Evolutionary conservation across 768 basidiomycete genomes (phyloP).

Genomic region (Trametes cinnabarina): DNA sequence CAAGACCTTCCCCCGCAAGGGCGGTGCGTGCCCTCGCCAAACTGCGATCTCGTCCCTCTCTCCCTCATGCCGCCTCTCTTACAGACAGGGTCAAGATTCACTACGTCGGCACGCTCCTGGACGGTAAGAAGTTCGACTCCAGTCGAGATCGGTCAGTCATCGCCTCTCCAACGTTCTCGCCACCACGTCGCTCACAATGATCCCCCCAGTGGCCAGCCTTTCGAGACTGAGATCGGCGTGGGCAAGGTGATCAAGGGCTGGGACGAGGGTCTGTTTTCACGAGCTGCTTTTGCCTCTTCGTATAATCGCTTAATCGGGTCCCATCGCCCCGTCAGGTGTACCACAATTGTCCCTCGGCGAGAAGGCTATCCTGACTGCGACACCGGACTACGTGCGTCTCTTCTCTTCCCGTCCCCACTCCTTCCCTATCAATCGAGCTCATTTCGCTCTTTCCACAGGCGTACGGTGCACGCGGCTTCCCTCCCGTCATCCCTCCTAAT

Average conservation of each 20-base stretch:
- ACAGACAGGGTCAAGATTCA: constrained; percentile 73
- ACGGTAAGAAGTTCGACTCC: constrained; percentile 73
- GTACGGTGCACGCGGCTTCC: constrained; percentile 73
- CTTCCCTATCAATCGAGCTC: constrained; percentile 23
- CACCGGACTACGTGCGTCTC: constrained; percentile 73
- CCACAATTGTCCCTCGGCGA: constrained; percentile 72
- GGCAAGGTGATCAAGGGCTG: constrained; percentile 87
- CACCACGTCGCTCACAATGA: neutral
- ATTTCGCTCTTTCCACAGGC: constrained; percentile 45
- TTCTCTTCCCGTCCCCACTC: neutral
- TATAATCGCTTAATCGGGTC: constrained; percentile 17
- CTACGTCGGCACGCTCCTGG: constrained; percentile 68
- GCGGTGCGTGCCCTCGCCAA: constrained; percentile 49
- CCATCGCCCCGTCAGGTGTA: constrained; percentile 51
- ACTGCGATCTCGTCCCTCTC: constrained; percentile 9
- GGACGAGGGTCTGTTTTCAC: constrained; percentile 70
- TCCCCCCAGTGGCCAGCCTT: constrained; percentile 49
- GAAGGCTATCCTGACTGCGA: constrained; percentile 64
- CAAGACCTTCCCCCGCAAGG: constrained; percentile 58
- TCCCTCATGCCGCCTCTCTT: constrained; percentile 13
- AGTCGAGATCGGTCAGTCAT: constrained; percentile 65
- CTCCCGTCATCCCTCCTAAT: constrained; percentile 76
- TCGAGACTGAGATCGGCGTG: constrained; percentile 69
- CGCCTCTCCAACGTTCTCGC: neutral
- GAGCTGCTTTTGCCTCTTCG: neutral